Evolutionary conservation across 1,139 yeast species (phyloP), one percentile per base, ranked within the genome.

Genomic region (Zygotorulaspora mrakii): DNA sequence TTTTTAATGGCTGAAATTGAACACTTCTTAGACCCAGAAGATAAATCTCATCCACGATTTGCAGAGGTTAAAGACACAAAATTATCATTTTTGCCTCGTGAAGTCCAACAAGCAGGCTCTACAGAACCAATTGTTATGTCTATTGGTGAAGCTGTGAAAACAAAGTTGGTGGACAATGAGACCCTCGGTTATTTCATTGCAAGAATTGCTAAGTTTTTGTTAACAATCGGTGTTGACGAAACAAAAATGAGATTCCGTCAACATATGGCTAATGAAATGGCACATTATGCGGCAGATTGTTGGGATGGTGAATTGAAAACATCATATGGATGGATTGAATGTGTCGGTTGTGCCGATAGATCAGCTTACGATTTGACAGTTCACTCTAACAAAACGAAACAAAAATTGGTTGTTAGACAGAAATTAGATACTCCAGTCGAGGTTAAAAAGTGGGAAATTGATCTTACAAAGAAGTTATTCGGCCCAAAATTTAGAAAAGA

Each of bases 271-370:
- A 94, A 91, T 65, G 99, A 94, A 72, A 94, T 94, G 99, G 99
- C 99, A 17, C 99, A 94, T 67, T 94, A 94, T 65, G 98, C 98
- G 45, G 82, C 95, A 53, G 99, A 94, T 70, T 94, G 99, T 74
- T 94, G 99, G 99, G 99, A 94, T 71, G 96, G 96, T 50, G 99
- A 94, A 73, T 75, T 94, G 57, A 82, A 85, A 58, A 83, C 96
- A 30, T 85, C 96, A 26, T 94, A 86, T 62, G 97, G 99, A 54
- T 94, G 99, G 99, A 84, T 94, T 57, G 99, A 94, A 71, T 91
- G 98, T 79, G 97, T 91, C 61, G 99, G 99, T 54, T 91, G 98
- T 73, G 99, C 99, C 49, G 99, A 94, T 68, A 82, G 99, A 72
- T 86, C 96, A 36, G 99, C 99, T 32, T 94, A 88, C 64, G 99